Evolutionary conservation across 352 stramenopile genomes (phyloP), one percentile per base, ranked within the genome.

Genomic region (Phytopythium kandeliae): DNA sequence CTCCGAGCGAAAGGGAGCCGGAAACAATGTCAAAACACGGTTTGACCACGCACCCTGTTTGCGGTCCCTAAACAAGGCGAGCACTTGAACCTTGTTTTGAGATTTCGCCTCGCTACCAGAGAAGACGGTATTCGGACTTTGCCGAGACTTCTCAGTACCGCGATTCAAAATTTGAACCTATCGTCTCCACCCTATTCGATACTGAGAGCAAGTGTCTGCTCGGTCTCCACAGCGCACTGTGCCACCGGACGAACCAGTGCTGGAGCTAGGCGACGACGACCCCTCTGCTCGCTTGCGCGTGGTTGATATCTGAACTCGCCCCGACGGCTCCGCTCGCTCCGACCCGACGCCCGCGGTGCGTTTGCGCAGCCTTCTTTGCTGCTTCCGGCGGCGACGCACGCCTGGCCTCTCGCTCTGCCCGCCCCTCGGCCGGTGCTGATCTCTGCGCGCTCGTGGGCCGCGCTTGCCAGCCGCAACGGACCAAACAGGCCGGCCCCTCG

Each of bases 141-240:
- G 31, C 12, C 49, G 49, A 24, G 16, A 9, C 3, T 6, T 7
- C 25, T 16, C 47, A 16, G 47, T 53, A 34, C 31, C 47, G 24
- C 16, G 10, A 67, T 75, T 69, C 22, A 75, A 75, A 58, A 54
- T 75, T 63, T 35, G 54, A 74, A 67, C 54, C 25, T 3, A n/a
- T 15, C 21, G 13, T 3, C 9, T 22, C 52, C 13, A 1, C 21
- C 12, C 3, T 45, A 11, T 15, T 10, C 0, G 21, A 62, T 70
- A 74, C 33, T 69, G 34, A 71, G 51, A 13, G 6, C 55, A 67
- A 74, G 62, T 58, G 17, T 44, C 19, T 26, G 17, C 35, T 7
- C 37, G n/a, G n/a, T n/a, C n/a, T n/a, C n/a, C n/a, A n/a, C n/a
- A n/a, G n/a, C n/a, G n/a, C n/a, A n/a, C n/a, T n/a, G n/a, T n/a